Evolutionary conservation across 2,329 filamentous ascomycete genomes (phyloP), one percentile per base, ranked within the genome.

Genomic region (Fusarium brachygibbosum): DNA sequence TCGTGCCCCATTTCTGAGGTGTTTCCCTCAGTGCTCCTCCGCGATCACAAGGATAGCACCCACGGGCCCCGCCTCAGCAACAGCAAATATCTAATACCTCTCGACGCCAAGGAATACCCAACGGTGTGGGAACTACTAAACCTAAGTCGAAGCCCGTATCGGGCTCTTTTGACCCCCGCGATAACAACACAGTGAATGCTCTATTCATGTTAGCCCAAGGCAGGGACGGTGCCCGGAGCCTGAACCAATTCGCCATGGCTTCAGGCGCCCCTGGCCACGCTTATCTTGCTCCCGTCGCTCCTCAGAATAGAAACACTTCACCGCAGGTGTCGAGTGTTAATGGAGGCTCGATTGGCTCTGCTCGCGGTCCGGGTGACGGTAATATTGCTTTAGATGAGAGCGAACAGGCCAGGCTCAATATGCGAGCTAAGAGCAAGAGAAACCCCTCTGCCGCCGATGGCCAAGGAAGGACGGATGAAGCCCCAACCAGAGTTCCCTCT

Each of bases 191-290:
- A n/a, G n/a, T n/a, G n/a, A n/a, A n/a, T n/a, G n/a, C n/a, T n/a
- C n/a, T n/a, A n/a, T n/a, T n/a, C n/a, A 48, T 48, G 29, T 34
- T 48, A n/a, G 45, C 45, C 45, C 31, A 19, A 48, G 31, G 45
- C 14, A 4, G 45, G 19, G 14, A 48, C 31, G 31, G 29, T 35
- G 19, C 31, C 45, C 31, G 19, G 19, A 13, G 45, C 14, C 16
- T 19, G 8, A 35, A 48, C 45, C 45, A 48, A 23, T 48, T 34
- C 45, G 19, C 45, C 19, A 31, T 31, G 19, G 9, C 31, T 48
- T 48, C 45, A 48, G 19, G 45, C 45, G 45, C 29, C 4, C 45
- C 29, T 19, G 45, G 31, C 29, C 45, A 48, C 31, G 31, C 5
- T 35, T 21, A 34, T 21, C 31, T 14, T 35, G 14, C 29, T 48